Conservation (phyloP, 2,329 filamentous ascomycete genomes). For the Thermothelomyces thermophilus region DNA sequence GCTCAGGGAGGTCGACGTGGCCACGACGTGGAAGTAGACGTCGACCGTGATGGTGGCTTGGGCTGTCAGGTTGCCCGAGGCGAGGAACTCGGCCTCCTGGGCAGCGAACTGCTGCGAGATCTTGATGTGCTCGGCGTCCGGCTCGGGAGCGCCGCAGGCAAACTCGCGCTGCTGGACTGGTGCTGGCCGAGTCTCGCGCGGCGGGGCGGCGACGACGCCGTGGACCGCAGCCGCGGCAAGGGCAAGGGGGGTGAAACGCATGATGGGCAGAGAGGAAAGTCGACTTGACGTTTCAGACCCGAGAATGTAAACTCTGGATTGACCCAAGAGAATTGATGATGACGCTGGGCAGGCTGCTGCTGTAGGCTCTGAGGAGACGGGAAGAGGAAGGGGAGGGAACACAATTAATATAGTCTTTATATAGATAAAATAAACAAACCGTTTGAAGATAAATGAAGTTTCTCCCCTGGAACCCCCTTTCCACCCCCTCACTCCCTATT, state of each 20-base stretch:
- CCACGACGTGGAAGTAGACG: conserved; percentile 32
- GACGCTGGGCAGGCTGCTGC: no score
- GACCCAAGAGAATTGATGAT: no score
- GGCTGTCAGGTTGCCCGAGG: conserved; percentile 20
- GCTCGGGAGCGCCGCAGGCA: conserved; percentile 26
- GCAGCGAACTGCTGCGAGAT: conserved; percentile 21
- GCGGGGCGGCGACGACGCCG: conserved; percentile 16
- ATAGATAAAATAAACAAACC: no score
- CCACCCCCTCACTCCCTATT: no score
- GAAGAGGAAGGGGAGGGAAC: not conserved
- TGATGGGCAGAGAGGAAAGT: conserved; percentile 13
- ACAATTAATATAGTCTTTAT: not conserved
- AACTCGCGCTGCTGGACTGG: conserved; percentile 16
- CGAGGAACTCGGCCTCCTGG: conserved; percentile 21
- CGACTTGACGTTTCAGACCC: no score
- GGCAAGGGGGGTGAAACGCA: conserved; percentile 18
- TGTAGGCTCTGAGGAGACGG: no score
- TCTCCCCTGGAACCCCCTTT: no score
- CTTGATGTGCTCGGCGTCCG: conserved; percentile 23
- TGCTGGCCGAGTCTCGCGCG: not conserved
- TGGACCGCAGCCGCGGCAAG: conserved; percentile 17
- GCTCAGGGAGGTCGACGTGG: conserved; percentile 24
- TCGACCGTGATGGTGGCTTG: conserved; percentile 27
- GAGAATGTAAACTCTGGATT: no score
- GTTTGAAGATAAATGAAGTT: no score